Evolutionary conservation across 352 stramenopile species (phyloP), one percentile per base, ranked within the genome.

Genomic region (Plasmopara halstedii): DNA sequence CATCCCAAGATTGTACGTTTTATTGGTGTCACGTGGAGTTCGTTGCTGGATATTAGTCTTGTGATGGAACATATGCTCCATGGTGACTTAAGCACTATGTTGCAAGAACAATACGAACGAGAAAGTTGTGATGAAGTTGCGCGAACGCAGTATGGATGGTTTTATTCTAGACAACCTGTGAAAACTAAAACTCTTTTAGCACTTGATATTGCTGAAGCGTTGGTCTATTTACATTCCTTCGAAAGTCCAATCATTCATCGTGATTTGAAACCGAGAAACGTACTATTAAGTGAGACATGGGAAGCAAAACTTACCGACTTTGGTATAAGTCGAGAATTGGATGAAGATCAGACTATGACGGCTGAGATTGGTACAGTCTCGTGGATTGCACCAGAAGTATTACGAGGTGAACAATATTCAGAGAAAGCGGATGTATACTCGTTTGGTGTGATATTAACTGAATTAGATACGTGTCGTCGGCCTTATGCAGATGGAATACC

Each of bases 401-500:
- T 91, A 21, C 45, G 62, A 14, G 70, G 70, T 18, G 56, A 84
- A 32, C 53, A 67, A 4, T 89, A 82, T 56, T 81, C 65, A 11
- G 67, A 84, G 49, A 79, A 79, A 48, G 68, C 75, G 1, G 79
- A 91, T 41, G 67, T 91, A 15, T 91, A 85, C 57, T 82, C 70
- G 10, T 78, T 85, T 47, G 79, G 77, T 14, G 70, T 87, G 9
- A 56, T 83, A 38, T 47, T 83, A 11, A 66, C 64, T 0, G 71
- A 83, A 42, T 17, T 83, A 11, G 72, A 81, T 44, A 80, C 72
- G 1, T 73, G 59, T 42, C 42, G 50, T 9, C 54, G 55, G 13
- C 59, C 59, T 2, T 68, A 68, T 13, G 50, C 55, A 2, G 29
- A 53, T 14, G 50, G 53, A 8, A 53, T 62, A 22, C 42, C 58